Evolutionary conservation across 1,284 basidiomycete genomes (phyloP).

Genomic region (Hypsizygus ulmarius): DNA sequence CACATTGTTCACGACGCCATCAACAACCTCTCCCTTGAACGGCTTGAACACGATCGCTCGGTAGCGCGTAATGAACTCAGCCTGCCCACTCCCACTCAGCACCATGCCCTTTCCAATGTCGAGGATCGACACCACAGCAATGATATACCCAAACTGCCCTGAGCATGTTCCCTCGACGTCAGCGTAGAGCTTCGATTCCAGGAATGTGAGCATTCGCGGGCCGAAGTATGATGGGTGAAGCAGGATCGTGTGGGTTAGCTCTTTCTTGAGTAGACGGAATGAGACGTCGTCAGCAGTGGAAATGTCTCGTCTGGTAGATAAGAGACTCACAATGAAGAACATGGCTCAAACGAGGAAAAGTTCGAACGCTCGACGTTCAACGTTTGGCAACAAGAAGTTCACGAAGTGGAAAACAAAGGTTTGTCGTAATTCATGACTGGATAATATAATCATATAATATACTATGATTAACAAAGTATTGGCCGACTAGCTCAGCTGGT

Average conservation of each 20-base stretch:
- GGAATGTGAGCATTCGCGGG: constrained; percentile 89
- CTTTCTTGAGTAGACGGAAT: constrained; percentile 59
- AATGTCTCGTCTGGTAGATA: constrained; percentile 3
- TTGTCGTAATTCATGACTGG: no score
- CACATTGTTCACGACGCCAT: constrained; percentile 94
- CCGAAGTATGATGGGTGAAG: constrained; percentile 98
- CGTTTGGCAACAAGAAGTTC: no score
- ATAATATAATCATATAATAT: no score
- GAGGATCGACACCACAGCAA: constrained; percentile 88
- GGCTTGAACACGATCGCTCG: constrained; percentile 96
- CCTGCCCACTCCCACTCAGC: constrained; percentile 88
- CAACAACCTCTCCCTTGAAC: constrained; percentile 98
- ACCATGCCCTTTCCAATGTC: constrained; percentile 93
- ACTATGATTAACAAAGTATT: no score
- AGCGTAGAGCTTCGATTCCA: constrained; percentile 90
- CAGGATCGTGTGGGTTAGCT: constrained; percentile 92
- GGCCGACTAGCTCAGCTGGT: no score
- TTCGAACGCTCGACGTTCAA: no score
- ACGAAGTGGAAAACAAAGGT: no score
- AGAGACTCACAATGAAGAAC: constrained; percentile 73
- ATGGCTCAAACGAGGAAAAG: constrained; percentile 33
- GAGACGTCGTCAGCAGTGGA: constrained; percentile 3
- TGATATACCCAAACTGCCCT: constrained; percentile 96
- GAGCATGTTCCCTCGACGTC: constrained; percentile 98
- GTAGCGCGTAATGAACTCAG: constrained; percentile 89